These are phyloP conservation scores for Cucurbita ficifolia DNA, from an alignment of 306 rosid species.

Conservation along the genomic window DNA sequence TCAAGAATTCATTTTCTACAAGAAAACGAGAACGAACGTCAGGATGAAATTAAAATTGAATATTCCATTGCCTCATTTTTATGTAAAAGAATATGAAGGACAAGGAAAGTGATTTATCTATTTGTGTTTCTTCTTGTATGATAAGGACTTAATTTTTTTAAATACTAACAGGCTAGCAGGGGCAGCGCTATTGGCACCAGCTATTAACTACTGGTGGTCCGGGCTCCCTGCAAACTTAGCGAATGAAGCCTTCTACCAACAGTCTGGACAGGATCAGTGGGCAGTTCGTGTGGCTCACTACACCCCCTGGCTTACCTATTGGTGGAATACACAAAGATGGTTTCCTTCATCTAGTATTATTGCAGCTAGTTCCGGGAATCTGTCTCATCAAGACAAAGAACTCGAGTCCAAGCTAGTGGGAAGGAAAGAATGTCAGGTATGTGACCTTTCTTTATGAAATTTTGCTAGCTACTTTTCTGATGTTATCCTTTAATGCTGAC, in stretches of 20 bases:
- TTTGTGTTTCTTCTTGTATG: not conserved
- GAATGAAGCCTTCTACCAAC: slow-evolving; percentile 25
- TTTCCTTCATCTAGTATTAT: slow-evolving; percentile 31
- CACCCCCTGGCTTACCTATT: slow-evolving; percentile 70
- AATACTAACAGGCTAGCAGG: slow-evolving; percentile 56
- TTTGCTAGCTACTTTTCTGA: not conserved
- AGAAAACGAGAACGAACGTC: not conserved
- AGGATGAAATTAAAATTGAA: not conserved
- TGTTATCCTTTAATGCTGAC: not conserved
- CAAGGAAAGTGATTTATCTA: not conserved
- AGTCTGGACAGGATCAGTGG: slow-evolving; percentile 50
- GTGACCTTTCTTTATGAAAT: not conserved
- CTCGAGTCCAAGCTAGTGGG: not conserved
- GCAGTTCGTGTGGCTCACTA: slow-evolving; percentile 56
- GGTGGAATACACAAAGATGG: slow-evolving; percentile 91
- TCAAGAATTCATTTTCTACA: not conserved
- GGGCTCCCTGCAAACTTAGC: slow-evolving; percentile 62
- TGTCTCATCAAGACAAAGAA: slow-evolving; percentile 34
- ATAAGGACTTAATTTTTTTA: not conserved
- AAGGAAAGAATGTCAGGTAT: slow-evolving; percentile 17
- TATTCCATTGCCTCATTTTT: not conserved
- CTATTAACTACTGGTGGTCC: slow-evolving; percentile 68
- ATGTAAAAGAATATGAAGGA: not conserved
- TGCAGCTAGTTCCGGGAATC: slow-evolving; percentile 5
- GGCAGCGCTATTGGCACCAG: slow-evolving; percentile 57